Conservation (phyloP, 2,329 filamentous ascomycete genomes). For the Clonostachys solani region DNA sequence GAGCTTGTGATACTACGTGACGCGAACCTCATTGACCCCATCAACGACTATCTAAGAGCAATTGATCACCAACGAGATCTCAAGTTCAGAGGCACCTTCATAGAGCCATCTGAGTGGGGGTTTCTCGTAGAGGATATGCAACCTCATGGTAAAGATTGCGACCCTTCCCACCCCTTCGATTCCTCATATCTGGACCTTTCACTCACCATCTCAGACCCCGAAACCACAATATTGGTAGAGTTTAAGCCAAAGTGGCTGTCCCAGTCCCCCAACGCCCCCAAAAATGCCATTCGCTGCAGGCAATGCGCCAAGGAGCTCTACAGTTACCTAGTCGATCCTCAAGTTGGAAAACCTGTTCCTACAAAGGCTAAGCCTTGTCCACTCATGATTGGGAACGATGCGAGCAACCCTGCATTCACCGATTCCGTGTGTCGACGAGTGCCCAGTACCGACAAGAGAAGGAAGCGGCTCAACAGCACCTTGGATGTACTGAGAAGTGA, state of each 20-base stretch:
- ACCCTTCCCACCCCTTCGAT: not conserved
- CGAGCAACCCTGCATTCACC: constrained; percentile 28
- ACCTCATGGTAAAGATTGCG: constrained; percentile 17
- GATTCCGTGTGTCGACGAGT: constrained; percentile 33
- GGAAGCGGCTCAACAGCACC: constrained; percentile 9
- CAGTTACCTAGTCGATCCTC: constrained; percentile 24
- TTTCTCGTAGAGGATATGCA: constrained; percentile 73
- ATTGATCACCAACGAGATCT: constrained; percentile 39
- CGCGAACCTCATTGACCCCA: constrained; percentile 28
- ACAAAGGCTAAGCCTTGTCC: constrained; percentile 52
- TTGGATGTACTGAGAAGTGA: constrained; percentile 2
- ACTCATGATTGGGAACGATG: constrained; percentile 50
- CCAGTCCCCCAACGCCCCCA: constrained; percentile 70
- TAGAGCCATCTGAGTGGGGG: constrained; percentile 55
- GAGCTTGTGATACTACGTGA: constrained; percentile 29
- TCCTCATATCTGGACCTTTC: constrained; percentile 1
- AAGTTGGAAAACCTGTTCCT: constrained; percentile 23
- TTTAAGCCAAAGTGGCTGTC: constrained; percentile 84
- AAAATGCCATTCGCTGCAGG: constrained; percentile 60
- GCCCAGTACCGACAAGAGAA: constrained; percentile 20
- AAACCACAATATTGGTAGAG: constrained; percentile 50
- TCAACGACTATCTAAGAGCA: constrained; percentile 49
- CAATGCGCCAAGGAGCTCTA: constrained; percentile 60
- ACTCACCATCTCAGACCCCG: constrained; percentile 5
- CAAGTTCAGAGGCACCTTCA: constrained; percentile 42